phyloP scores from a whole-genome alignment of 176 grass and related monocot species.

The Stipa capillata region DNA sequence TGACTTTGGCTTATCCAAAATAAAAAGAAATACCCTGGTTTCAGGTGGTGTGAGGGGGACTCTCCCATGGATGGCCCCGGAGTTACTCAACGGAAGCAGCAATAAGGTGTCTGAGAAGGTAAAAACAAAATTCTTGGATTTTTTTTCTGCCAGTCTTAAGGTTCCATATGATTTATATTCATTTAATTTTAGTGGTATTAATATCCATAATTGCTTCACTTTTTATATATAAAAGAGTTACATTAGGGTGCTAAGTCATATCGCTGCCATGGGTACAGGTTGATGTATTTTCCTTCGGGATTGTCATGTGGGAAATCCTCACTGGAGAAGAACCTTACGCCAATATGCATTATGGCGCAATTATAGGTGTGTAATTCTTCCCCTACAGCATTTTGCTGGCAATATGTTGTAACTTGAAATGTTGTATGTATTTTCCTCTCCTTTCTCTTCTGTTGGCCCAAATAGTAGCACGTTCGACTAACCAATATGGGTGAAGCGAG shows the following conservation, averaged over 20 bases:
- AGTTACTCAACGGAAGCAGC: constrained; percentile 83
- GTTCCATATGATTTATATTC: neutral
- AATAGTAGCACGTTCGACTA: neutral
- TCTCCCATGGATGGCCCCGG: too few species aligned
- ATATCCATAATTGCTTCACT: neutral
- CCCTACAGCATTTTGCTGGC: neutral
- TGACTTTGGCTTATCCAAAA: too few species aligned
- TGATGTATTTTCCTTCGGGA: constrained; percentile 90
- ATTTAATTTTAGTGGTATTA: neutral
- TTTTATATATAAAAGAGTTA: neutral
- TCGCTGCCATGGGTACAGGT: constrained; percentile 43
- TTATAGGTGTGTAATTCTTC: constrained; percentile 53
- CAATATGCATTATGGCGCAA: too few species aligned
- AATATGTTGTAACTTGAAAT: neutral
- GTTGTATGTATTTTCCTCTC: neutral
- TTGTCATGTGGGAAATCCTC: constrained; percentile 91
- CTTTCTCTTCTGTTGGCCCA: neutral
- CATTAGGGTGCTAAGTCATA: neutral
- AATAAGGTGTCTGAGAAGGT: constrained; percentile 93
- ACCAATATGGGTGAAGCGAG: neutral
- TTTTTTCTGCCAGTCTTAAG: neutral
- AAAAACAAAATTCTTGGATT: constrained; percentile 2
- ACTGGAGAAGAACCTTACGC: constrained; percentile 88
- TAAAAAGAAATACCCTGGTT: constrained; percentile 80
- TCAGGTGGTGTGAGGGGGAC: constrained; percentile 84